These are phyloP conservation scores for Pezicula neosporulosa DNA, from an alignment of 2,329 filamentous ascomycete species.

Conservation along the genomic window DNA sequence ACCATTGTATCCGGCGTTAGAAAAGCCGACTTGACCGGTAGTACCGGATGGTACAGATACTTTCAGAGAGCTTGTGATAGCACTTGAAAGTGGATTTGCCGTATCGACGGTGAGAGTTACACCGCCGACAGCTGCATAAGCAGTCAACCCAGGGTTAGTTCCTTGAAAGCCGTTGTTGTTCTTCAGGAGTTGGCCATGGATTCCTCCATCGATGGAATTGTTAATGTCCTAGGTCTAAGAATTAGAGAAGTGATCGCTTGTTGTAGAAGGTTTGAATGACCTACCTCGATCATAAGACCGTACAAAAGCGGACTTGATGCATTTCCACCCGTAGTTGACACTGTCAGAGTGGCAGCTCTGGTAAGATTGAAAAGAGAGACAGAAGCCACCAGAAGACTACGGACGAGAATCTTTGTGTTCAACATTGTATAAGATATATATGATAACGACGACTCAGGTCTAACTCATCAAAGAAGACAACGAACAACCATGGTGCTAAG, in stretches of 20 bases:
- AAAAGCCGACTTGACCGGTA: slow-evolving; percentile 24
- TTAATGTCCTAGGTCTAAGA: slow-evolving; percentile 1
- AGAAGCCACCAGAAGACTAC: no score
- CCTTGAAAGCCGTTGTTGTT: slow-evolving; percentile 67
- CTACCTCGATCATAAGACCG: slow-evolving; percentile 15
- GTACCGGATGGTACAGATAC: slow-evolving; percentile 11
- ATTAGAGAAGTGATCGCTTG: background rate
- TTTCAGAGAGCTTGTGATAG: slow-evolving; percentile 9
- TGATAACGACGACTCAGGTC: no score
- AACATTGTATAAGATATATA: no score
- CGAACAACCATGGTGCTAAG: no score
- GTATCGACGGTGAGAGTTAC: slow-evolving; percentile 7
- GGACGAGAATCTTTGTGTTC: no score
- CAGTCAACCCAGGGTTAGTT: slow-evolving; percentile 2
- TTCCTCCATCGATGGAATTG: slow-evolving; percentile 55
- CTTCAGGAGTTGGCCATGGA: slow-evolving; percentile 66
- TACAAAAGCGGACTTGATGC: slow-evolving; percentile 15
- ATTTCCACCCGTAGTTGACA: slow-evolving; percentile 14
- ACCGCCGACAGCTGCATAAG: slow-evolving; percentile 8
- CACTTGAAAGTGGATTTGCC: slow-evolving; percentile 6
- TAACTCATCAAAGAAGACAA: no score
- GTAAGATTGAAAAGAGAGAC: no score
- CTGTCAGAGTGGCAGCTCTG: slow-evolving; percentile 4
- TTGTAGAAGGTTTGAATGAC: background rate
- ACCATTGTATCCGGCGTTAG: slow-evolving; percentile 25